Evolutionary conservation across 2,329 filamentous ascomycete genomes (phyloP).

Genomic region (Pseudocercospora crystallina): DNA sequence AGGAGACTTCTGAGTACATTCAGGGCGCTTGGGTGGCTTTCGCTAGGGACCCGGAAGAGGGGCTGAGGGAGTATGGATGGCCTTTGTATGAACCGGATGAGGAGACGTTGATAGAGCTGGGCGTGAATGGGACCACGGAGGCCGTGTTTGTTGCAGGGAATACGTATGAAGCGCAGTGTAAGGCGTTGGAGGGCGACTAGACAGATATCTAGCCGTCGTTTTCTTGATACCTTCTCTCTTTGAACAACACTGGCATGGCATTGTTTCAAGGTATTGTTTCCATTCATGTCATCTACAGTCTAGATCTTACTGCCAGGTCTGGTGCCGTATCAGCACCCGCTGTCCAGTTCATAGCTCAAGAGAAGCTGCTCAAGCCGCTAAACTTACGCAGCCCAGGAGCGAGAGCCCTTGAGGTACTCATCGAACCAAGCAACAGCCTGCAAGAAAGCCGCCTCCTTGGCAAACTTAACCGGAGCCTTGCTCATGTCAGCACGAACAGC

Average conservation of each 20-base stretch:
- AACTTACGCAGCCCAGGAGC: conserved; percentile 22
- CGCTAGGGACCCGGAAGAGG: conserved; percentile 33
- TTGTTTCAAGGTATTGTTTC: too few relatives aligned
- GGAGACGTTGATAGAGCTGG: conserved; percentile 15
- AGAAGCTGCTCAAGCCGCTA: neutral
- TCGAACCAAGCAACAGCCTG: conserved; percentile 80
- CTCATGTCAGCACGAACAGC: conserved; percentile 65
- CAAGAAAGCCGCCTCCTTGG: conserved; percentile 77
- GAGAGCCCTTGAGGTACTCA: conserved; percentile 51
- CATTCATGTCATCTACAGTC: neutral
- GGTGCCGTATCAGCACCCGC: neutral
- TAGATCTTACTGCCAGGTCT: conserved; percentile 1
- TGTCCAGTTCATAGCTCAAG: neutral
- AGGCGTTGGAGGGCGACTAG: too few relatives aligned
- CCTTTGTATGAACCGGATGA: conserved; percentile 12
- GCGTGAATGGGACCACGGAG: neutral
- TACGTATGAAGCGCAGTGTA: neutral
- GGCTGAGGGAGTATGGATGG: conserved; percentile 26
- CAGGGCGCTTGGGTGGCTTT: conserved; percentile 36
- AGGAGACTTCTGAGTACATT: conserved; percentile 25
- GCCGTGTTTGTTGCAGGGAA: conserved; percentile 6
- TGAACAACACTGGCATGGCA: too few relatives aligned
- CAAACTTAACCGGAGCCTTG: conserved; percentile 61
- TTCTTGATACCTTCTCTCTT: too few relatives aligned
- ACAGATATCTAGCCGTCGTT: too few relatives aligned